Base-by-base conservation (phyloP, 2,329 filamentous ascomycete genomes). In the Setomelanomma holmii region DNA sequence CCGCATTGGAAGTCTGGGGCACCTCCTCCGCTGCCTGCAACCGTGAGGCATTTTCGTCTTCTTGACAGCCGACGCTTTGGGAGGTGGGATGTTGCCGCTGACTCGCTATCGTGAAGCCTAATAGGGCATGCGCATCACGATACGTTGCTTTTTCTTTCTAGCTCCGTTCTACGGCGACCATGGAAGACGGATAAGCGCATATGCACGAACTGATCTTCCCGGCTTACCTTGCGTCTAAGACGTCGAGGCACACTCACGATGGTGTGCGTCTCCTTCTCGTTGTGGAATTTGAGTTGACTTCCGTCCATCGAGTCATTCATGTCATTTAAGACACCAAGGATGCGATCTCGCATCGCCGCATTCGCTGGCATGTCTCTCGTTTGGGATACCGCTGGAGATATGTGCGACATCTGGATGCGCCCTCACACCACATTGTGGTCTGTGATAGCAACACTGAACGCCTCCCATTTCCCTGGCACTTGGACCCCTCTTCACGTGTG, bases 201-300 rank as follows among this genome's bases (percentile, higher is more conserved):
- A 41, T 45, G 47, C 46, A 46, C 40, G 34, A 27, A 48, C 39
- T 46, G 44, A 52, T 23, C 46, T 42, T 47, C 44, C 44, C 44
- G 44, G 36, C 44, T 53, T 38, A 46, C 49, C 49, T 52, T 52
- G 53, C 49, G 30, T 52, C 40, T 38, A 19, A 30, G 45, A 43
- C 20, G 19, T 24, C 41, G 49, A 33, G 42, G 30, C 40, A 49
- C 21, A 27, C 33, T 35, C 30, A 36, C 41, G 21, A 41, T 45
- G 53, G 53, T 23, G 49, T 33, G 33, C 22, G n/a, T 20, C 21
- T n/a, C n/a, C n/a, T n/a, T n/a, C n/a, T n/a, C n/a, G n/a, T n/a
- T n/a, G n/a, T n/a, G n/a, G n/a, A n/a, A n/a, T n/a, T n/a, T n/a
- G n/a, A n/a, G n/a, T n/a, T n/a, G n/a, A n/a, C n/a, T n/a, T n/a